Percentiles rank a stretch among this genome's conserved stretches.
Conservation (phyloP, 2,329 filamentous ascomycete genomes). For the Aspergillus sp. region DNA sequence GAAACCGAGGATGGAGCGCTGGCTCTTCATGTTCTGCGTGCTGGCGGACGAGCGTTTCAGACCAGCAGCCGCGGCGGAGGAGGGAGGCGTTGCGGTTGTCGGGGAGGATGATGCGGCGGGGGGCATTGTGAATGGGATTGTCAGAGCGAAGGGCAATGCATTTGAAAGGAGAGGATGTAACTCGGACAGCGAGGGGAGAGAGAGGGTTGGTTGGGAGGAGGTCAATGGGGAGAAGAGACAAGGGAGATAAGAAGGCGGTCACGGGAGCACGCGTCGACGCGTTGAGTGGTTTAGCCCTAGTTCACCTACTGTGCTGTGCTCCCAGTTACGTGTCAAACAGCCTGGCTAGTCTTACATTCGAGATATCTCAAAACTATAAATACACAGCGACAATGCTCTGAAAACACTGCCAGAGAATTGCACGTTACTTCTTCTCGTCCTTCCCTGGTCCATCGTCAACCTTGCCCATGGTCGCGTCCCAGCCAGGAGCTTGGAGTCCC, state of each 20-base stretch:
- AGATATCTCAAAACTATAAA: conserved; percentile 1
- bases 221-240: conserved; percentile 5
- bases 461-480: conserved; percentile 27
- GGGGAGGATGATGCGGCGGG: conserved; percentile 25
- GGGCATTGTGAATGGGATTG: conserved; percentile 23
- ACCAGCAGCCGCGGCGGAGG: no score
- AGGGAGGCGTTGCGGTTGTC: conserved; percentile 26
- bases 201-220: conserved; percentile 2
- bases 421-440: conserved; percentile 3
- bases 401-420: background rate
- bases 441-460: conserved; percentile 4
- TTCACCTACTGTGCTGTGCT: no score
- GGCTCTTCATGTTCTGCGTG: conserved; percentile 47
- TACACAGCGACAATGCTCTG: no score
- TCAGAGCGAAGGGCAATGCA: background rate
- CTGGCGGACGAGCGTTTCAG: conserved; percentile 34
- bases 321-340: background rate
- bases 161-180: conserved; percentile 1
- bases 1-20: conserved; percentile 69
- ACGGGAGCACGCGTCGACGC: conserved; percentile 28
- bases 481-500: conserved; percentile 42
- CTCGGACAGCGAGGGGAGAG: background rate
- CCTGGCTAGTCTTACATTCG: no score
- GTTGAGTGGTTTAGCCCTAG: conserved; percentile 25
- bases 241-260: conserved; percentile 9